phyloP scores from a whole-genome alignment of 1,139 yeast species.

The Nakaseomyces sp. region DNA sequence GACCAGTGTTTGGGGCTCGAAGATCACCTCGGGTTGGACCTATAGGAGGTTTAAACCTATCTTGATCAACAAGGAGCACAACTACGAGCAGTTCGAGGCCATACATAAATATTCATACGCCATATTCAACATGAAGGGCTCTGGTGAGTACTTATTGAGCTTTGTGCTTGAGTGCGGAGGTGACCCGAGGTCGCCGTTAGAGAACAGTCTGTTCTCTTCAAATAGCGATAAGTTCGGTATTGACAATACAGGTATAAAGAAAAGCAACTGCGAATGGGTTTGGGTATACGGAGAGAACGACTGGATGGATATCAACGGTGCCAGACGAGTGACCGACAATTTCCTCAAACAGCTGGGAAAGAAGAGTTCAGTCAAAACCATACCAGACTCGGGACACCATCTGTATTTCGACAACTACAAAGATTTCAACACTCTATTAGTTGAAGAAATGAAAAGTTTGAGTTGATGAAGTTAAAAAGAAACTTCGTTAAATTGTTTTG shows the following conservation, averaged over 20 bases:
- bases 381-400: conserved; percentile 62
- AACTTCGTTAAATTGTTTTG: too few relatives aligned
- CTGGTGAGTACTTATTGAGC: conserved; percentile 69
- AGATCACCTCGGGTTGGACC: conserved; percentile 72
- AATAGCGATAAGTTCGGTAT: neutral
- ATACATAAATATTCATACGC: conserved; percentile 62
- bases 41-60: conserved; percentile 53
- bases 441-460: conserved; percentile 37
- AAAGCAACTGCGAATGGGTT: conserved; percentile 41
- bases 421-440: conserved; percentile 43
- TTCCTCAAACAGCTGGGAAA: conserved; percentile 33
- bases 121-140: conserved; percentile 61
- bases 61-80: conserved; percentile 26
- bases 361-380: conserved; percentile 34
- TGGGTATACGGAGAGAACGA: conserved; percentile 73
- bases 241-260: conserved; percentile 8
- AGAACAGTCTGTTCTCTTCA: conserved; percentile 39
- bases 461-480: too few relatives aligned
- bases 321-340: conserved; percentile 27
- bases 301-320: conserved; percentile 68
- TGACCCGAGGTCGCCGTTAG: conserved; percentile 55
- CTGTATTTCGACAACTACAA: conserved; percentile 50
- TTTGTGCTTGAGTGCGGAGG: conserved; percentile 69
- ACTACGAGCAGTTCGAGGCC: conserved; percentile 35
- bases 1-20: conserved; percentile 58